A percentile compares a stretch with the other conserved stretches of the same genome.
Conservation (phyloP, 306 rosid species). For the Calophaca sinica region DNA sequence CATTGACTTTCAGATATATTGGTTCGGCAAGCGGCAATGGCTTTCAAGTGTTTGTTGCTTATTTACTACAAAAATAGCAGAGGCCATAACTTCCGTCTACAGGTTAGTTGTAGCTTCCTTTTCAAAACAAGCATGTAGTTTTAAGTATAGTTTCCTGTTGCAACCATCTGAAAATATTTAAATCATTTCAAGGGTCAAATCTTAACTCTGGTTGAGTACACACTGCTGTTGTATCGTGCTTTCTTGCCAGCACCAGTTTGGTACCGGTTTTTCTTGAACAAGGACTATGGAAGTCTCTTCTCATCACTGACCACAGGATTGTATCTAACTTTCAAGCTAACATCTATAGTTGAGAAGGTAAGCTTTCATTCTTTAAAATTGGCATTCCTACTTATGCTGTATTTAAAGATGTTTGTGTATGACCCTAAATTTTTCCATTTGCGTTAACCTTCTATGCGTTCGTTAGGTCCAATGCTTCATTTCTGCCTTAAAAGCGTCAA, state of each 20-base stretch:
- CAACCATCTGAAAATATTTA: constrained; percentile 50
- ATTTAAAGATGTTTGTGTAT: constrained; percentile 33
- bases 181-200: constrained; percentile 75
- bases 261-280: constrained; percentile 89
- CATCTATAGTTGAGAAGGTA: constrained; percentile 85
- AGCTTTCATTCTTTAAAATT: constrained; percentile 37
- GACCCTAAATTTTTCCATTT: constrained; percentile 17
- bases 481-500: constrained; percentile 70
- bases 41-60: constrained; percentile 84
- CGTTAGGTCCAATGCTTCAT: constrained; percentile 71
- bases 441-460: constrained; percentile 31
- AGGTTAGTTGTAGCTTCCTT: constrained; percentile 57
- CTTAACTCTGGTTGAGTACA: constrained; percentile 79
- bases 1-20: constrained; percentile 67
- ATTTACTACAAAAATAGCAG: constrained; percentile 80
- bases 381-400: constrained; percentile 38
- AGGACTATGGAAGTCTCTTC: constrained; percentile 84
- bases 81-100: constrained; percentile 81
- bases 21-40: constrained; percentile 87
- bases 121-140: constrained; percentile 31
- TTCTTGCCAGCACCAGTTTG: constrained; percentile 89
- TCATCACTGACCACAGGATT: constrained; percentile 88
- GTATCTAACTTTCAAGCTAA: constrained; percentile 89
- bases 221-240: constrained; percentile 78
- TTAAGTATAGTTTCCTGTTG: constrained; percentile 21